Evolutionary conservation across 2,329 filamentous ascomycete genomes (phyloP), one percentile per base, ranked within the genome.

Genomic region (Pseudogymnoascus sp.): DNA sequence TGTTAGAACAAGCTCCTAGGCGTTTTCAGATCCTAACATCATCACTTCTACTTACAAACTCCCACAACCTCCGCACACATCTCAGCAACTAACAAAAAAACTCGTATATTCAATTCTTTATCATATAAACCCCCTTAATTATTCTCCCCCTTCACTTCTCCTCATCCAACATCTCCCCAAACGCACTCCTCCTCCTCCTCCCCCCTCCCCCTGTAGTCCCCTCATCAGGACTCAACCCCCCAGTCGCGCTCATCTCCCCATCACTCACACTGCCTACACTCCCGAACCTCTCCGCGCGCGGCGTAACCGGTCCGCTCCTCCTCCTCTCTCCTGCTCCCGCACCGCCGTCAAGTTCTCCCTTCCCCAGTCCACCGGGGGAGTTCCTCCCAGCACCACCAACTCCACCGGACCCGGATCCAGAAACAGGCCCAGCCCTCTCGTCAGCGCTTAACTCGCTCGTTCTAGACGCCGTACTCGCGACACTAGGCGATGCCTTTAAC

Each of bases 101-200:
- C 18, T 18, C 18, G 18, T 18, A 18, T 18, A 18, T 18, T 18
- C 18, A 18, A 18, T 18, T 18, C 18, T 2, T 18, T 18, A 18
- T 18, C 18, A 18, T 18, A 18, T 18, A 18, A 18, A 18, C 18
- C 18, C 18, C 18, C 18, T 18, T 18, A 18, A 18, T 18, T 18
- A 18, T 18, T 18, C 18, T 18, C 15, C 8, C 18, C 15, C 39
- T 3, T 39, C 2, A 21, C 9, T 25, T 5, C 25, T 62, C 18
- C 36, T 63, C 60, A 59, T 67, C 68, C 62, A 70, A 62, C 18
- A 64, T 65, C 58, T 71, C 69, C 29, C 61, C 62, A 59, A 71
- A 71, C 61, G 68, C 66, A 62, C 69, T 71, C 60, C 60, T 71
- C 65, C 67, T 63, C 59, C 63, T 62, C 33, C 15, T 18, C 18